Percentiles rank a stretch among this genome's conserved stretches.
These are phyloP conservation scores for Physcomitrium patens DNA, from an alignment of 225 moss, liverwort and hornwort species.

Conservation along the genomic window DNA sequence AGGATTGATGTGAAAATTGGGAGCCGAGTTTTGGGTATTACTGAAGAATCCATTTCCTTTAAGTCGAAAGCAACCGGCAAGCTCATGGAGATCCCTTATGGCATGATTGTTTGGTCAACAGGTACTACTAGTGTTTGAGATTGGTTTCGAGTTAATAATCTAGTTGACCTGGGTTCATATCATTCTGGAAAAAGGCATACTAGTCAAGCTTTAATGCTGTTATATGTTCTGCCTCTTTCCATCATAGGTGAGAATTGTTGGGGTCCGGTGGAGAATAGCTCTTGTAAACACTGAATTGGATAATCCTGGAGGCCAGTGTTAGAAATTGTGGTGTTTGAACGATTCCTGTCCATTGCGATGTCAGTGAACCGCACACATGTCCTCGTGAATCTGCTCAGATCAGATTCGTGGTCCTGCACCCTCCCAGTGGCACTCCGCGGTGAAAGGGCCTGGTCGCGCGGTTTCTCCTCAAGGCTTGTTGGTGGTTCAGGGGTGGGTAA, in stretches of 20 bases:
- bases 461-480: no score
- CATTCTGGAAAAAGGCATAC: no score
- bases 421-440: no score
- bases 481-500: no score
- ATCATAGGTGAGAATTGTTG: conserved; percentile 5
- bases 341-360: no score
- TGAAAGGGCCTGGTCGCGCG: no score
- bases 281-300: background rate
- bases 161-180: conserved; percentile 1
- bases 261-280: background rate
- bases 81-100: conserved; percentile 74
- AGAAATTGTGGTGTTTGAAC: conserved; percentile 6
- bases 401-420: no score
- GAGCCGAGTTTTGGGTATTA: conserved; percentile 78
- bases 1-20: conserved; percentile 73
- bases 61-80: conserved; percentile 70
- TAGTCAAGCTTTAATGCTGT: no score
- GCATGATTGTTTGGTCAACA: conserved; percentile 98
- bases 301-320: conserved; percentile 19
- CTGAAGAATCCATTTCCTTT: conserved; percentile 67
- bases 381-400: no score
- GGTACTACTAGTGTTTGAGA: conserved; percentile 41
- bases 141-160: conserved; percentile 6
- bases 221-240: no score
- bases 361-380: no score